These are phyloP conservation scores for Colletotrichum tropicale DNA, from an alignment of 2,329 filamentous ascomycete species.

Conservation along the genomic window DNA sequence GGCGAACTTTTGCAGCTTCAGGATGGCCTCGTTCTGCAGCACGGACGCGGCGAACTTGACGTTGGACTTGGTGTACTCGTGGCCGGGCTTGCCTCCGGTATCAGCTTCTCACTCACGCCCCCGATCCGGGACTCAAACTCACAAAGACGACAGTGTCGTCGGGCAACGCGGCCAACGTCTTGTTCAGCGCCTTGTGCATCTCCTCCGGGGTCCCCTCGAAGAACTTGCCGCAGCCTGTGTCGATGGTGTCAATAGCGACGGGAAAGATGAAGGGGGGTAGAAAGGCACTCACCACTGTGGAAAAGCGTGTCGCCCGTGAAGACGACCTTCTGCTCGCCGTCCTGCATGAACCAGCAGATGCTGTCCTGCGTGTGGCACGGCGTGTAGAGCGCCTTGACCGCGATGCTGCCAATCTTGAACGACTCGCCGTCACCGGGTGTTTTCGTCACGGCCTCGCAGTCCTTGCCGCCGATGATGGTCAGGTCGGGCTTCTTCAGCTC, in stretches of 20 bases:
- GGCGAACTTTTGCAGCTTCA: slow-evolving; percentile 78
- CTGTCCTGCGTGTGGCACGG: slow-evolving; percentile 98
- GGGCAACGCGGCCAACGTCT: slow-evolving; percentile 78
- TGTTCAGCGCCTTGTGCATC: slow-evolving; percentile 93
- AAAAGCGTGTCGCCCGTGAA: slow-evolving; percentile 98
- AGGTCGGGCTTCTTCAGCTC: slow-evolving; percentile 64
- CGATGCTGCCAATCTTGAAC: slow-evolving; percentile 85
- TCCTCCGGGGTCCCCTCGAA: slow-evolving; percentile 90
- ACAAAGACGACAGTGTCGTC: slow-evolving; percentile 93
- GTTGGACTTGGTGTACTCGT: slow-evolving; percentile 98
- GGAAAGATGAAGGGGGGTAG: neutral
- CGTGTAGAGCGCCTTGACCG: slow-evolving; percentile 87
- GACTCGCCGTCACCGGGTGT: slow-evolving; percentile 77
- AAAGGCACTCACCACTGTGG: slow-evolving; percentile 70
- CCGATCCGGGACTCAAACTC: slow-evolving; percentile 35
- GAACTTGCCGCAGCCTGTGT: slow-evolving; percentile 85
- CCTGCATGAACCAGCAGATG: slow-evolving; percentile 93
- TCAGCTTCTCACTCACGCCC: neutral
- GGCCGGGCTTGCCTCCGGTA: slow-evolving; percentile 72
- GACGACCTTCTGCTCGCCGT: slow-evolving; percentile 75
- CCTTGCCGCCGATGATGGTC: slow-evolving; percentile 84
- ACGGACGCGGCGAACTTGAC: slow-evolving; percentile 86
- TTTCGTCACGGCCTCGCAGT: slow-evolving; percentile 80
- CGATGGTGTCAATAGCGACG: neutral
- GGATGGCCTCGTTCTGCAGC: slow-evolving; percentile 74